Evolutionary conservation across 208 protist genomes (phyloP), one percentile per base, ranked within the genome.

Genomic region (Trypanosoma cruzi): DNA sequence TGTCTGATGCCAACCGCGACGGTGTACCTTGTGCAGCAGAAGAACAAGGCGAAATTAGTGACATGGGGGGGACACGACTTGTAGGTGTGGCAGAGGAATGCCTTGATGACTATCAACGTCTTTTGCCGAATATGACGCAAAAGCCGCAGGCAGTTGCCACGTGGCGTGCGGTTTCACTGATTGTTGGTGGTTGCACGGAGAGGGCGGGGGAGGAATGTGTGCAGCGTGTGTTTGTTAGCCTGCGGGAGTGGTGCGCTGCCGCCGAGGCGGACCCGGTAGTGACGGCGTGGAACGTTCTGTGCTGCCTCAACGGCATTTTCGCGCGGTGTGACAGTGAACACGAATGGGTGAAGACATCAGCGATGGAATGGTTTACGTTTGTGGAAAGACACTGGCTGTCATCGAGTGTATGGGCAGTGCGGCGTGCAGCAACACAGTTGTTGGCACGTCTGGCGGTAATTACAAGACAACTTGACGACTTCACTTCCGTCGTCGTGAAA

Each of bases 341-440:
- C 2, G 29, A 24, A 11, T 52, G 14, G 54, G 18, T 52, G 37
- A 20, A 14, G 20, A 16, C 44, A 4, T 26, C 2, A 7, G 48
- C 26, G 14, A 44, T 16, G 18, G 61, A 64, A 28, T 74, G 69
- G 59, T 53, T 80, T 44, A 42, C 24, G 29, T 70, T 66, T 42
- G 44, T 66, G 1, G 24, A 54, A 11, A 13, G 13, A 6, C 32
- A 74, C 40, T 79, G 73, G 73, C 61, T 73, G 31, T 59, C 52
- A 68, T 76, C 22, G 56, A 69, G 68, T 49, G 34, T 68, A 20
- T 61, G 78, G 52, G 75, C 69, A 8, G 68, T 81, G 37, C 71
- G 57, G 10, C 59, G 71, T 40, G 54, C 65, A n/a, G 36, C 71
- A 0, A 67, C 68, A 13, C 37, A 71, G 49, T 42, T 75, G 16